Base-by-base conservation (phyloP, 805 yeast genomes). In the Kluyveromyces lactis region DNA sequence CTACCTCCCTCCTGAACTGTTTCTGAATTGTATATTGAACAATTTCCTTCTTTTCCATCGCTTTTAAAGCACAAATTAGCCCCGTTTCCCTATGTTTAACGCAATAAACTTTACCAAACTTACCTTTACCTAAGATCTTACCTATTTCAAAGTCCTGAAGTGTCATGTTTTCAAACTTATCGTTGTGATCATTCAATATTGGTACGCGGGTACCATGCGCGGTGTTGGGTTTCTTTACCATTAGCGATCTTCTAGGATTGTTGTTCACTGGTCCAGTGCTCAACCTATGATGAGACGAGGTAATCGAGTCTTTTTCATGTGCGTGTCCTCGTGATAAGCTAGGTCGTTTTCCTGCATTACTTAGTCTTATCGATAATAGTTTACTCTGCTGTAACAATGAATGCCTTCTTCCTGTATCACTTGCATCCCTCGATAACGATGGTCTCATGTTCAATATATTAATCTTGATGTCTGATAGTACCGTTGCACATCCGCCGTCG, bases 41-140 rank as follows among this genome's bases (percentile, higher is more conserved):
- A 40, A 90, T 68, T 47, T 89, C 97, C 39, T 70, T 68, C 61
- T 87, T 90, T 43, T 79, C 78, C 96, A 92, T 86, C 3, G 81
- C 92, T 56, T 92, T 90, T 51, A 90, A 64, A 1, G 98, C 98
- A 58, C 94, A 85, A 1, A 90, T 69, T 55, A 75, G 84, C 1
- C 94, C 95, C 0, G 86, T 72, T 26, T 63, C 53, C 47, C 74
- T 79, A 56, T 87, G 96, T 41, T 72, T 71, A 7, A 82, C 97
- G 55, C 95, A 84, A 60, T 86, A 89, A 1, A 92, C 97, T 51
- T 77, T 79, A 7, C 98, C 98, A 52, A 89, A 79, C 58, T 87
- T 86, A 5, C 98, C 98, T 55, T 85, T 86, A 0, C 97, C 98
- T 36, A 90, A 69, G 42, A 81, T 79, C 39, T 79, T 73, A 13